Evolutionary conservation across 2,329 filamentous ascomycete species (phyloP).

Genomic region (Biscogniauxia sp.): DNA sequence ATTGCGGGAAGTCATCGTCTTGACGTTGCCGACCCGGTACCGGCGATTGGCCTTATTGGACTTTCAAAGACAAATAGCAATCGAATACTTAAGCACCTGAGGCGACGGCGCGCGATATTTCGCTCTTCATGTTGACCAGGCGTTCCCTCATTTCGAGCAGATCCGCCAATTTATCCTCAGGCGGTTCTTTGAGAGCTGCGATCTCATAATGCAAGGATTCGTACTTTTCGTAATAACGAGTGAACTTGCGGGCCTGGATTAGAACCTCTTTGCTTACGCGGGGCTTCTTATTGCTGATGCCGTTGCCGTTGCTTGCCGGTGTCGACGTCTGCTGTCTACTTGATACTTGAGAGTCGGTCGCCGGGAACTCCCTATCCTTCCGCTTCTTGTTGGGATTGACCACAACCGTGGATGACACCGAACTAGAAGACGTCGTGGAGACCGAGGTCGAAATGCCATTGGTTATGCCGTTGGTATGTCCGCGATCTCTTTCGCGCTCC

Average conservation of each 20-base stretch:
- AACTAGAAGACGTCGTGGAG: slow-evolving; percentile 5
- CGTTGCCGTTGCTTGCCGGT: slow-evolving; percentile 7
- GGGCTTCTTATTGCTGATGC: slow-evolving; percentile 35
- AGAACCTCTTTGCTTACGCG: slow-evolving; percentile 48
- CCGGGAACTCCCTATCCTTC: slow-evolving; percentile 33
- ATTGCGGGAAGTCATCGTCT: not conserved
- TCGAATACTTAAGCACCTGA: slow-evolving; percentile 17
- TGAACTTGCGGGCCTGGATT: slow-evolving; percentile 54
- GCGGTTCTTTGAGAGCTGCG: slow-evolving; percentile 47
- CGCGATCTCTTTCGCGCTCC: slow-evolving; percentile 19
- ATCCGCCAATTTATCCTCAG: slow-evolving; percentile 48
- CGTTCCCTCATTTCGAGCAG: slow-evolving; percentile 54
- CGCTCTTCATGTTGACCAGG: slow-evolving; percentile 55
- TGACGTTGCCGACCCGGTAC: not conserved
- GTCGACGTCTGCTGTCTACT: slow-evolving; percentile 25
- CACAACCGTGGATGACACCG: not conserved
- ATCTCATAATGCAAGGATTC: slow-evolving; percentile 56
- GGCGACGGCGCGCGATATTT: slow-evolving; percentile 52
- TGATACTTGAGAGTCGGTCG: slow-evolving; percentile 30
- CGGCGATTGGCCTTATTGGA: no score
- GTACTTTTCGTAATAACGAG: slow-evolving; percentile 55
- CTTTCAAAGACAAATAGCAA: not conserved
- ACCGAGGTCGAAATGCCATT: slow-evolving; percentile 27
- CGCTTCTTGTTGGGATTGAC: slow-evolving; percentile 40
- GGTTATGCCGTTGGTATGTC: slow-evolving; percentile 16